Evolutionary conservation across 148 eudicot genomes (phyloP).

Genomic region (Vaccinium macrocarpon): DNA sequence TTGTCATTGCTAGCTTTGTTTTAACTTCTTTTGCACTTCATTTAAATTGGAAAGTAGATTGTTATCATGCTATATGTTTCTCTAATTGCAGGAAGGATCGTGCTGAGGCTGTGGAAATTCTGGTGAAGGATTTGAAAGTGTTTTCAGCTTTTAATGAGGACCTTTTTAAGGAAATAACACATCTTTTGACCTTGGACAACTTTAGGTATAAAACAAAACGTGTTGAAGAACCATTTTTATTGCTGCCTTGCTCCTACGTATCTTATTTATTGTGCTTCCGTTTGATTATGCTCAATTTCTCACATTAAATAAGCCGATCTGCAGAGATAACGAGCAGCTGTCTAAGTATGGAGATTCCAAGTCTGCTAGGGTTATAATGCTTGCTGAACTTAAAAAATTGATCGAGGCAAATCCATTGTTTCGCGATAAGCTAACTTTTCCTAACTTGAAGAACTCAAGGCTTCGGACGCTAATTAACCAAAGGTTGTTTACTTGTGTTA

Average conservation of each 20-base stretch:
- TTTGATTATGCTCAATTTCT: background rate
- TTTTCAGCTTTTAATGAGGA: constrained; percentile 81
- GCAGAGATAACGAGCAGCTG: constrained; percentile 84
- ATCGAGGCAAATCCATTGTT: constrained; percentile 92
- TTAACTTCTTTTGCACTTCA: background rate
- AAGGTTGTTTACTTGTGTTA: constrained; percentile 40
- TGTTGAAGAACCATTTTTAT: background rate
- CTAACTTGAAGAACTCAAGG: constrained; percentile 67
- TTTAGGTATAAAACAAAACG: constrained; percentile 44
- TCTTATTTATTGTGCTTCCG: background rate
- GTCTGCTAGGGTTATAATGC: constrained; percentile 82
- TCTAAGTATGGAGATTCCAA: constrained; percentile 92
- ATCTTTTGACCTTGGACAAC: constrained; percentile 66
- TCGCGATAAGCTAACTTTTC: constrained; percentile 81
- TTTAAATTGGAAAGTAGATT: background rate
- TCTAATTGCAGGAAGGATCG: constrained; percentile 57
- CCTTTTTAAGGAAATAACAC: constrained; percentile 79
- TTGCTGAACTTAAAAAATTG: constrained; percentile 76
- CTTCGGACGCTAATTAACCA: constrained; percentile 80
- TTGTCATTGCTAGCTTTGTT: background rate
- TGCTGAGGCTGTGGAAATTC: constrained; percentile 76
- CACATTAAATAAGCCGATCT: background rate
- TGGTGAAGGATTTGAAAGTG: constrained; percentile 81
- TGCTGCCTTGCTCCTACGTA: background rate
- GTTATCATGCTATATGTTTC: background rate